phyloP scores from a whole-genome alignment of 768 basidiomycete genomes.

The Cystofilobasidium bisporidii region DNA sequence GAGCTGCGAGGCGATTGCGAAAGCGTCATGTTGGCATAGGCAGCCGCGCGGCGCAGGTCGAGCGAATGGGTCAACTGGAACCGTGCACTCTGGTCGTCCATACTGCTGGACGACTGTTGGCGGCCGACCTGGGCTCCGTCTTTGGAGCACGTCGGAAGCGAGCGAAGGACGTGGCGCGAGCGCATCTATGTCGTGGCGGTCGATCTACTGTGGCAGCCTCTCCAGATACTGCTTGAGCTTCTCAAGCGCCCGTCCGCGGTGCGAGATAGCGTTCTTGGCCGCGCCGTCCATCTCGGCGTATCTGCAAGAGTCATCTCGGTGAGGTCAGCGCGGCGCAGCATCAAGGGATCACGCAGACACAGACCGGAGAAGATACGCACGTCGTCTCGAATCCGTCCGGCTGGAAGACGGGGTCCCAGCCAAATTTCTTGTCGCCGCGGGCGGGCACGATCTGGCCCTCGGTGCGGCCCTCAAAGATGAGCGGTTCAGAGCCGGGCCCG shows the following conservation, averaged over 20 bases:
- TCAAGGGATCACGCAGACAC: too few species aligned
- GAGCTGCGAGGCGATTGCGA: too few species aligned
- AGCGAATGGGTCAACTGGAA: too few species aligned
- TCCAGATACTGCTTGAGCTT: conserved; percentile 47
- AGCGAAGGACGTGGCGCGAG: too few species aligned
- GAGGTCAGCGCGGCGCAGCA: neutral
- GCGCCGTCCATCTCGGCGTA: conserved; percentile 60
- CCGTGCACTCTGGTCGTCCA: too few species aligned
- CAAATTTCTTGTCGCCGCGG: conserved; percentile 66
- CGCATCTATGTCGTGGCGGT: too few species aligned
- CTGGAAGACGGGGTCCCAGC: conserved; percentile 38
- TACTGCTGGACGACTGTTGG: too few species aligned
- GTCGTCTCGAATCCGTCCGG: conserved; percentile 61
- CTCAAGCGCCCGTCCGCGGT: conserved; percentile 59
- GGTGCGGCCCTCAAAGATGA: conserved; percentile 77
- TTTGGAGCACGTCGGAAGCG: too few species aligned
- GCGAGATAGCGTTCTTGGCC: conserved; percentile 58
- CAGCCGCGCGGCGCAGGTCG: too few species aligned
- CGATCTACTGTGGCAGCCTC: neutral
- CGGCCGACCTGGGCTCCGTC: too few species aligned
- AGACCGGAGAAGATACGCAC: conserved; percentile 42
- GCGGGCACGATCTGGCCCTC: conserved; percentile 82
- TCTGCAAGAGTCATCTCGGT: conserved; percentile 34
- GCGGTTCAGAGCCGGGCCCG: conserved; percentile 67
- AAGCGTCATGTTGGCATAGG: too few species aligned